Percentiles rank a stretch among this genome's conserved stretches.
phyloP scores from a whole-genome alignment of 2,329 filamentous ascomycete species.

The Neopestalotiopsis sp. region DNA sequence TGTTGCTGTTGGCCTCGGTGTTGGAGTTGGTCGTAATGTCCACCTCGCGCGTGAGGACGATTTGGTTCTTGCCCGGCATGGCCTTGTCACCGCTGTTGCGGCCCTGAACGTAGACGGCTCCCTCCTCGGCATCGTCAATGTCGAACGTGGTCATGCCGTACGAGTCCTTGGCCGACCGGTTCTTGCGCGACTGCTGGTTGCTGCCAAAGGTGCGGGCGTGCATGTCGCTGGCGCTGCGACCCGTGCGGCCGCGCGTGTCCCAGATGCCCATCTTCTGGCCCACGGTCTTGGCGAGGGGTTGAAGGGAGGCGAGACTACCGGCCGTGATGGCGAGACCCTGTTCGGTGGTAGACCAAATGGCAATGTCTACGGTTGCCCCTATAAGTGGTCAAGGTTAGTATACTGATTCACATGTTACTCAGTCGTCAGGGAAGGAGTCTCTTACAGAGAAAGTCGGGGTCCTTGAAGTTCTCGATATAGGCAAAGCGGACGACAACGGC shows the following conservation, averaged over 20 bases:
- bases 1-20: neutral
- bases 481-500: slow-evolving; percentile 48
- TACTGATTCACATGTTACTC: neutral
- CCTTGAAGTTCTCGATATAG: slow-evolving; percentile 43
- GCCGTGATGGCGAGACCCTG: slow-evolving; percentile 54
- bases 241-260: neutral
- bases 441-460: slow-evolving; percentile 51
- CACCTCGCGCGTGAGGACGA: slow-evolving; percentile 11
- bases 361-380: slow-evolving; percentile 48
- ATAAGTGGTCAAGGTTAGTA: slow-evolving; percentile 4
- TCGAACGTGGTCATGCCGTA: slow-evolving; percentile 16
- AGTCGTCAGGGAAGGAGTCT: neutral
- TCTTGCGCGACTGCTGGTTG: neutral
- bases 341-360: slow-evolving; percentile 56
- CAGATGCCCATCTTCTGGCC: slow-evolving; percentile 33
- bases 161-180: slow-evolving; percentile 13
- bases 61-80: slow-evolving; percentile 8
- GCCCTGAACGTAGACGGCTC: neutral
- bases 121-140: slow-evolving; percentile 5
- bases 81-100: neutral
- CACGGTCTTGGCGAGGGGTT: slow-evolving; percentile 43
- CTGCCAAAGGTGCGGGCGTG: slow-evolving; percentile 6
- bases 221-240: neutral
- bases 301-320: slow-evolving; percentile 52
- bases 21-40: neutral